Percentiles rank a stretch among this genome's conserved stretches.
Evolutionary conservation across 2,329 filamentous ascomycete genomes (phyloP).

Genomic region (Bipolaris gigantea): DNA sequence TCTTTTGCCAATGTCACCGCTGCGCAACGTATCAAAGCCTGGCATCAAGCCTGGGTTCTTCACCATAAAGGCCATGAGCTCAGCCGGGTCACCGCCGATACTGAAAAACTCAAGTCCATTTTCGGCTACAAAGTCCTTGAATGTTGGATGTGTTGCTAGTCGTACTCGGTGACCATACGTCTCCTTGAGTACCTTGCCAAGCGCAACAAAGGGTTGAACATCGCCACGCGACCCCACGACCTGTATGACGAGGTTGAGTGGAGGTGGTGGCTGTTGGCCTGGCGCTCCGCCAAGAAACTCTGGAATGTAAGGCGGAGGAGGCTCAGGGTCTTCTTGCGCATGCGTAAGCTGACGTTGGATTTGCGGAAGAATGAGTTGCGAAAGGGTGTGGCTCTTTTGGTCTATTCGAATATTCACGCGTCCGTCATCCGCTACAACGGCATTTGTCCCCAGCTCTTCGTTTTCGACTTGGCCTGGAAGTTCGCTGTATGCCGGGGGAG

Average conservation of each 20-base stretch:
- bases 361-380: conserved; percentile 44
- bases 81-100: conserved; percentile 54
- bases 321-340: conserved; percentile 55
- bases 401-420: conserved; percentile 48
- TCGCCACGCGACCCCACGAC: conserved; percentile 58
- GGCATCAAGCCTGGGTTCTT: conserved; percentile 87
- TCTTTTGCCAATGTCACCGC: conserved; percentile 74
- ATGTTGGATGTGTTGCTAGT: conserved; percentile 29
- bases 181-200: conserved; percentile 53
- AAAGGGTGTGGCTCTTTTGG: conserved; percentile 42
- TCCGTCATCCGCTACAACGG: conserved; percentile 44
- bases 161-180: conserved; percentile 35
- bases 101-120: conserved; percentile 56
- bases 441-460: conserved; percentile 50
- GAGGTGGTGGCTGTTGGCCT: conserved; percentile 56
- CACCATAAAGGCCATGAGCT: conserved; percentile 78
- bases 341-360: conserved; percentile 43
- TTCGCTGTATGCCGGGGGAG: conserved; percentile 48
- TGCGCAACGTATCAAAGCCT: conserved; percentile 73
- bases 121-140: conserved; percentile 50
- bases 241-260: conserved; percentile 55
- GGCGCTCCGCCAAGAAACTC: conserved; percentile 69
- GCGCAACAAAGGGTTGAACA: conserved; percentile 62
- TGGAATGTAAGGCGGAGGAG: conserved; percentile 71
- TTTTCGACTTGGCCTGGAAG: conserved; percentile 47